Conservation (phyloP, 768 basidiomycete species). For the Tephrocybe rancida region DNA sequence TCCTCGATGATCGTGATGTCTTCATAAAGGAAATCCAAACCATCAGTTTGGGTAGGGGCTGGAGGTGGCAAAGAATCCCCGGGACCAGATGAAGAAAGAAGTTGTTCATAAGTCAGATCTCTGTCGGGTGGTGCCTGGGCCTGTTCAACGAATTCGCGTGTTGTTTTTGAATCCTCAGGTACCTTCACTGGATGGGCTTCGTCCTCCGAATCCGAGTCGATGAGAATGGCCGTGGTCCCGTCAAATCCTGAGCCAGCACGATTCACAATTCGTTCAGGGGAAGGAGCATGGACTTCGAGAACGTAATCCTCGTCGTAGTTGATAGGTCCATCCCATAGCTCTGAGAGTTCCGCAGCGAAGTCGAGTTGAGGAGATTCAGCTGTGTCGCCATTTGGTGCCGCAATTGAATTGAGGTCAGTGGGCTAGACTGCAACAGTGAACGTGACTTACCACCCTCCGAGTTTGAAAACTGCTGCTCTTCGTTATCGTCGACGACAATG, state of each 20-base stretch:
- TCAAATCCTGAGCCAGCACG: slow-evolving; percentile 22
- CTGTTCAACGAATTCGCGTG: no score
- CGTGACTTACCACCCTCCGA: slow-evolving; percentile 15
- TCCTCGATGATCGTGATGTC: no score
- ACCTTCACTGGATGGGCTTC: background rate
- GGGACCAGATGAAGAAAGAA: no score
- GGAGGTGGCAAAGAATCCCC: no score
- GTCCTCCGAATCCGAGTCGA: background rate
- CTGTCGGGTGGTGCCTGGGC: no score
- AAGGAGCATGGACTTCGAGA: slow-evolving; percentile 41
- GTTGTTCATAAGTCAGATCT: no score
- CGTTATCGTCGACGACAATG: slow-evolving; percentile 8
- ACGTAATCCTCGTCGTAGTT: slow-evolving; percentile 46
- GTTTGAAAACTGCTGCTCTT: slow-evolving; percentile 7
- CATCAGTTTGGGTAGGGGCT: no score
- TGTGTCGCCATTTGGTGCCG: slow-evolving; percentile 8
- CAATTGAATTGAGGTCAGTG: background rate
- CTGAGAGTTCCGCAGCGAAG: slow-evolving; percentile 31
- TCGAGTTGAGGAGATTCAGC: slow-evolving; percentile 5
- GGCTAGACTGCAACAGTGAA: background rate
- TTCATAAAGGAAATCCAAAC: no score
- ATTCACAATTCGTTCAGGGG: slow-evolving; percentile 22
- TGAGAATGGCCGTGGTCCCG: background rate
- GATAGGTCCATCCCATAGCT: slow-evolving; percentile 42
- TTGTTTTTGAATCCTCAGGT: background rate